These are phyloP conservation scores for Turritis glabra DNA, from an alignment of 345 rosid species.

Conservation along the genomic window DNA sequence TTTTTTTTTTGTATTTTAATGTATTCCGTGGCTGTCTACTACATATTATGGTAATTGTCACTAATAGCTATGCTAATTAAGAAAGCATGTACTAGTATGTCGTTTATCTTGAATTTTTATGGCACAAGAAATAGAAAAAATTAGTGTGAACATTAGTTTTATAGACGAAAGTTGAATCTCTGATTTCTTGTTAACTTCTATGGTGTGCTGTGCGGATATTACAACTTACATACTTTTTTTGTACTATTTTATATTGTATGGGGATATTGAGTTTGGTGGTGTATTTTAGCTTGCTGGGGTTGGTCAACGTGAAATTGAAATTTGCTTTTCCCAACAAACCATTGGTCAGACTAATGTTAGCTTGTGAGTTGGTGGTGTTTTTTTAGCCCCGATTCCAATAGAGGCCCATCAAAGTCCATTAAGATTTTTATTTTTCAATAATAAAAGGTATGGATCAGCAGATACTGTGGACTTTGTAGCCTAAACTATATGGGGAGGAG, in stretches of 20 bases:
- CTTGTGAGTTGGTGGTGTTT: not conserved
- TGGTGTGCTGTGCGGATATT: not conserved
- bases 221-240: not conserved
- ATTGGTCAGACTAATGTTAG: no score
- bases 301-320: slow-evolving; percentile 23
- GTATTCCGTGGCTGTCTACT: no score
- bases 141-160: not conserved
- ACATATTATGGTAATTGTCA: not conserved
- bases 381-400: not conserved
- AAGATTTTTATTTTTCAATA: no score
- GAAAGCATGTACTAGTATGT: not conserved
- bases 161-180: not conserved
- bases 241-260: not conserved
- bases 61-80: no score
- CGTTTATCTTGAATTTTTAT: not conserved
- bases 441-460: not conserved
- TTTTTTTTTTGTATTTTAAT: not conserved
- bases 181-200: not conserved
- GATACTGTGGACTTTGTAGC: not conserved
- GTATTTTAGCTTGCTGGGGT: slow-evolving; percentile 2
- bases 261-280: not conserved
- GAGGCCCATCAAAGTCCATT: slow-evolving; percentile 15
- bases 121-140: not conserved
- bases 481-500: not conserved
- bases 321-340: not conserved